A percentile compares a stretch with the other conserved stretches of the same genome.
Conservation (phyloP, 352 stramenopile genomes). For the Phytopythium litorale region DNA sequence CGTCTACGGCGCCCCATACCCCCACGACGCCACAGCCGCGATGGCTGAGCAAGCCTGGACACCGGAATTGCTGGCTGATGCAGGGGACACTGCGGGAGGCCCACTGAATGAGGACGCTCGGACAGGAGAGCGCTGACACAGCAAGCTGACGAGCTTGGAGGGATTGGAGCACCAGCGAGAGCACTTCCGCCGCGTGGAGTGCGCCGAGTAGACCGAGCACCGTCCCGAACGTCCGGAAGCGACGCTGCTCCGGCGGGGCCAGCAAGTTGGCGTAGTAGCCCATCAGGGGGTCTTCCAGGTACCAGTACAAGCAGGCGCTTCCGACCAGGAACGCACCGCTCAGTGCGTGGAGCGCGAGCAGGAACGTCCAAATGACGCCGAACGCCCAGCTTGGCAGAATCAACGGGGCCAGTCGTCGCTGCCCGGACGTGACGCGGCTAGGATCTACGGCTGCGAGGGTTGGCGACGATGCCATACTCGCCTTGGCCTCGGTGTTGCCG, state of each 20-base stretch:
- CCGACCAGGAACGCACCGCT: slow-evolving; percentile 13
- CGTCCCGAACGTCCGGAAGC: slow-evolving; percentile 22
- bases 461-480: neutral
- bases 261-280: slow-evolving; percentile 44
- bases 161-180: slow-evolving; percentile 14
- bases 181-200: slow-evolving; percentile 12
- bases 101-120: neutral
- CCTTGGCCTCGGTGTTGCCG: neutral
- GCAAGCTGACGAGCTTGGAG: slow-evolving; percentile 7
- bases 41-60: neutral
- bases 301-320: slow-evolving; percentile 21
- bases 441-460: neutral
- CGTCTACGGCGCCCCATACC: neutral
- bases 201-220: slow-evolving; percentile 19
- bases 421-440: too few relatives aligned
- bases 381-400: neutral
- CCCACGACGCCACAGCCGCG: neutral
- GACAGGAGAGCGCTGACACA: neutral
- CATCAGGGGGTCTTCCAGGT: slow-evolving; percentile 37
- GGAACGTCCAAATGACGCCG: neutral
- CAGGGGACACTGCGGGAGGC: neutral
- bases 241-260: slow-evolving; percentile 10
- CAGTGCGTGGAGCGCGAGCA: neutral
- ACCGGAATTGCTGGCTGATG: neutral
- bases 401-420: neutral